A percentile compares a stretch with the other conserved stretches of the same genome.
phyloP scores from a whole-genome alignment of 148 eudicot species.

The Linanthus parryae region DNA sequence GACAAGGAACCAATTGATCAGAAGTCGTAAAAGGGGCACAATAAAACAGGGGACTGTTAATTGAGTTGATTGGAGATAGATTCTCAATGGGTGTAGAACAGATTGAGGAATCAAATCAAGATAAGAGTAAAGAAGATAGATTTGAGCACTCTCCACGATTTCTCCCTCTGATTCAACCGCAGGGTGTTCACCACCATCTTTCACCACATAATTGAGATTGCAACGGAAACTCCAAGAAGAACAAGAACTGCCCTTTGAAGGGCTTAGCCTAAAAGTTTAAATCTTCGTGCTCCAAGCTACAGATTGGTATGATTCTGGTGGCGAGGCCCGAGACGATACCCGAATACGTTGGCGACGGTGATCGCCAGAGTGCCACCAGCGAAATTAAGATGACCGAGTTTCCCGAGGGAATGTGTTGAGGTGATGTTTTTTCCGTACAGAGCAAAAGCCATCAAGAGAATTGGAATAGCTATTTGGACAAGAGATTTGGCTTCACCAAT shows the following conservation, averaged over 20 bases:
- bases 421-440: slow-evolving; percentile 25
- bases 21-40: slow-evolving; percentile 25
- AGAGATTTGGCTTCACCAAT: slow-evolving; percentile 18
- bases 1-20: slow-evolving; percentile 29
- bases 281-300: slow-evolving; percentile 26
- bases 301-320: slow-evolving; percentile 37
- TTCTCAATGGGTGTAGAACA: slow-evolving; percentile 33
- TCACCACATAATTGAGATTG: slow-evolving; percentile 40
- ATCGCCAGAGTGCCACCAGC: slow-evolving; percentile 36
- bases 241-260: slow-evolving; percentile 26
- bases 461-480: slow-evolving; percentile 16
- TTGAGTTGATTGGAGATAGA: slow-evolving; percentile 30
- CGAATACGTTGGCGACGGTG: slow-evolving; percentile 29
- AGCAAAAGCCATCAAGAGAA: slow-evolving; percentile 15
- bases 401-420: slow-evolving; percentile 30
- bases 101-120: slow-evolving; percentile 39
- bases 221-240: slow-evolving; percentile 23
- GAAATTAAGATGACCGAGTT: slow-evolving; percentile 25
- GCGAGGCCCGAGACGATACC: slow-evolving; percentile 32
- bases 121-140: slow-evolving; percentile 28
- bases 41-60: slow-evolving; percentile 25
- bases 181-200: slow-evolving; percentile 30
- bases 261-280: slow-evolving; percentile 21
- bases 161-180: slow-evolving; percentile 25
- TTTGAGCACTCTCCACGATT: slow-evolving; percentile 24